Evolutionary conservation across 495 filamentous ascomycete species (phyloP).

Genomic region (Xylaria grammica): DNA sequence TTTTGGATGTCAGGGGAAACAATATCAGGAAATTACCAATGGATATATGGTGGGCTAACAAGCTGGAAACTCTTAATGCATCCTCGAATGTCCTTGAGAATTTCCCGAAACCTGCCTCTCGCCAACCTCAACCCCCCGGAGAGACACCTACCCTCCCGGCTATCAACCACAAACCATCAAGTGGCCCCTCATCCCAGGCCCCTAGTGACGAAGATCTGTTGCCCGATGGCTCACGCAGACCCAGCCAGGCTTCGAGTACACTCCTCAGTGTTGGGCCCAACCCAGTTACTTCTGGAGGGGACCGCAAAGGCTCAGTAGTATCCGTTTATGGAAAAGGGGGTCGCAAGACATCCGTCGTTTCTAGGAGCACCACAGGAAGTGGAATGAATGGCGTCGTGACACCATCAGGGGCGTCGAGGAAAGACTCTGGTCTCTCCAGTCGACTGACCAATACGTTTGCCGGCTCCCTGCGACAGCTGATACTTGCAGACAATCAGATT

Average conservation of each 20-base stretch:
- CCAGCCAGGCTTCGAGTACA: conserved; percentile 82
- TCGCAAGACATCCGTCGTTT: conserved; percentile 84
- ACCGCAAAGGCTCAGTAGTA: conserved; percentile 80
- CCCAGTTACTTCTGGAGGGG: conserved; percentile 60
- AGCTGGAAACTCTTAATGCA: conserved; percentile 88
- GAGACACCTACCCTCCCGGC: conserved; percentile 39
- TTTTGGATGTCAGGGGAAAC: conserved; percentile 88
- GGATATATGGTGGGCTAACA: conserved; percentile 91
- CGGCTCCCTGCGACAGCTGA: conserved; percentile 78
- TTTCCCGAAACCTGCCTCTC: conserved; percentile 83
- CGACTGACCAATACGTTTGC: conserved; percentile 83
- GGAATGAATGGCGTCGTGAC: conserved; percentile 57
- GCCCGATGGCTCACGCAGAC: conserved; percentile 74
- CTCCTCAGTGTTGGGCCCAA: conserved; percentile 76
- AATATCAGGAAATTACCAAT: conserved; percentile 86
- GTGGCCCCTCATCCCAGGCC: conserved; percentile 58
- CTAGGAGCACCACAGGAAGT: conserved; percentile 58
- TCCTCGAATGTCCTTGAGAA: conserved; percentile 89
- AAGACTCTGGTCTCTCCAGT: conserved; percentile 83
- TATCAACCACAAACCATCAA: conserved; percentile 55
- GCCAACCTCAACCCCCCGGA: conserved; percentile 62
- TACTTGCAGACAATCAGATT: conserved; percentile 90
- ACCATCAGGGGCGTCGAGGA: conserved; percentile 62
- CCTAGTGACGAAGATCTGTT: conserved; percentile 79
- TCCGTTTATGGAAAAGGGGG: conserved; percentile 76